These are phyloP conservation scores for Penicillium antarcticum DNA, from an alignment of 495 filamentous ascomycete species.

Conservation along the genomic window DNA sequence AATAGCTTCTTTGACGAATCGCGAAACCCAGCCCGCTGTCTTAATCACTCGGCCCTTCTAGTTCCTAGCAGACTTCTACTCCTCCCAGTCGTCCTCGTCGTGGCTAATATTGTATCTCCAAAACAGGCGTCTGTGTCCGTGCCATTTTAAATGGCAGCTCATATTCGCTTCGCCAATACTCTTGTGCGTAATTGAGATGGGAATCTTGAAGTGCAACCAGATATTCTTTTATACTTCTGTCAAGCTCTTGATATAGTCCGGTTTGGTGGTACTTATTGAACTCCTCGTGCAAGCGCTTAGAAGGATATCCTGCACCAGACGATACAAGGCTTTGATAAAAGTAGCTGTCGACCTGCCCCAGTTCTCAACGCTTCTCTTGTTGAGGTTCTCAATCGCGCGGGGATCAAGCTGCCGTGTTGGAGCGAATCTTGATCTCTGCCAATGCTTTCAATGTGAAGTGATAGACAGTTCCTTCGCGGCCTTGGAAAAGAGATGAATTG, in stretches of 20 bases:
- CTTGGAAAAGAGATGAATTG: no score
- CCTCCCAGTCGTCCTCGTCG: not conserved
- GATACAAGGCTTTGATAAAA: constrained; percentile 26
- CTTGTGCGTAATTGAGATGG: constrained; percentile 22
- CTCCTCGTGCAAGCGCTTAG: constrained; percentile 24
- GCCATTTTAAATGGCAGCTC: no score
- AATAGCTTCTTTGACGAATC: not conserved
- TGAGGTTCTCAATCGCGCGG: constrained; percentile 37
- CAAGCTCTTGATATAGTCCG: constrained; percentile 27
- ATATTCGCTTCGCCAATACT: no score
- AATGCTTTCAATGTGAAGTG: constrained; percentile 34
- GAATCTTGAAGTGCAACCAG: constrained; percentile 18
- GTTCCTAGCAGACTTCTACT: not conserved
- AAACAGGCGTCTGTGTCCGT: not conserved
- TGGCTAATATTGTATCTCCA: not conserved
- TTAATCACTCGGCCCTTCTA: not conserved
- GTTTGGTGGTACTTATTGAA: constrained; percentile 37
- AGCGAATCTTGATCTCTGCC: constrained; percentile 32
- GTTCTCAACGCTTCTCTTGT: constrained; percentile 31
- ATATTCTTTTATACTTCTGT: constrained; percentile 26
- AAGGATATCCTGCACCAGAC: constrained; percentile 28
- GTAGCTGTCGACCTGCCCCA: constrained; percentile 31
- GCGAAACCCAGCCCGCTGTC: not conserved
- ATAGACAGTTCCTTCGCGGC: not conserved
- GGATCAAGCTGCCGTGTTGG: constrained; percentile 38